Base-by-base conservation (phyloP, 345 rosid genomes). In the Euclidium syriacum region DNA sequence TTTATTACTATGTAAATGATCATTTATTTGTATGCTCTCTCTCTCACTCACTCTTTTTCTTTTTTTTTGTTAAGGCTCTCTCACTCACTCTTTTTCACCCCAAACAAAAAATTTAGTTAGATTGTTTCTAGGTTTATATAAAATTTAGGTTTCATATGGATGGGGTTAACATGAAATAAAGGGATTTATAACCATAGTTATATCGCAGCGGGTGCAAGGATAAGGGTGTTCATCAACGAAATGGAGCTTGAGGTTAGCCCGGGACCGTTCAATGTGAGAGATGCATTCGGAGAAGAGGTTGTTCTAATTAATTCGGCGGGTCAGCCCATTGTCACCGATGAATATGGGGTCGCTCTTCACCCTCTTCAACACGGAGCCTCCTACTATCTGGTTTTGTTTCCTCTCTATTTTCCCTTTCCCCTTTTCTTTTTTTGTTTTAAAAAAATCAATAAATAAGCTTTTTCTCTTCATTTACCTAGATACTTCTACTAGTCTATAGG, bases 281-380 rank as follows among this genome's bases (percentile, higher is more conserved):
- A 84, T 58, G 88, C 97, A 12, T 94, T 94, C 23, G 99, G 99
- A 17, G 96, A 87, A 51, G 90, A 87, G 25, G 83, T 79, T 3
- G 72, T 87, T 44, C 72, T 94, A 53, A 76, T 94, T 43, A 77
- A 84, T 73, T 83, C 95, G 4, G 65, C 86, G 1, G 97, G 99
- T 46, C 91, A 85, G 35, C 95, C 90, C 22, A 79, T 94, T 62
- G 79, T 80, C 49, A 87, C 96, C 10, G 78, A 87, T 56, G 92
- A 85, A 43, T 90, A 85, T 90, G 97, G 99, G 8, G 34, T 81
- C 63, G 84, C 95, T 18, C 77, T 90, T 50, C 83, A 83, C 7
- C 72, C 96, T 11, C 99, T 94, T 58, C 90, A 94, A 62, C 88
- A 90, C 32, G 97, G 92, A 30, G 85, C 83, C 39, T 84, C 76